Evolutionary conservation across 257 asterid genomes (phyloP).

Genomic region (Catharanthus roseus): DNA sequence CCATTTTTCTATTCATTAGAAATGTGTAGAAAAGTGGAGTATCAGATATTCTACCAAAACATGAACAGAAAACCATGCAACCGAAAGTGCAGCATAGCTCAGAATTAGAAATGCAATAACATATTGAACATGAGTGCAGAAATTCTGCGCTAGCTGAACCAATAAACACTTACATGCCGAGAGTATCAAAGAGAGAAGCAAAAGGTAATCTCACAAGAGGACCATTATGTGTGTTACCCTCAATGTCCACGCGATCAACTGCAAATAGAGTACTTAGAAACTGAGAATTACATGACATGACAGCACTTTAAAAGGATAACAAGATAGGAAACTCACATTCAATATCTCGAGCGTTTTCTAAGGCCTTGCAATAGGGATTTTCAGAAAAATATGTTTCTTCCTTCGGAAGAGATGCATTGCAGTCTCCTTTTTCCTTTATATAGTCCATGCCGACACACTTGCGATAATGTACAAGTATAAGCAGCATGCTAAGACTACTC

Average conservation of each 20-base stretch:
- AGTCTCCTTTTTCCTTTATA: constrained; percentile 46
- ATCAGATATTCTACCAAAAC: neutral
- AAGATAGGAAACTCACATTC: constrained; percentile 54
- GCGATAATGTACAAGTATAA: constrained; percentile 66
- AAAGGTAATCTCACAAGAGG: constrained; percentile 75
- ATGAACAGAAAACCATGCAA: neutral
- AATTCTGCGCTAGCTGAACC: neutral
- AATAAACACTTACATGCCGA: constrained; percentile 69
- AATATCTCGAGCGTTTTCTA: constrained; percentile 74
- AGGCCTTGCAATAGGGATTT: constrained; percentile 81
- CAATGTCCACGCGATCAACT: constrained; percentile 84
- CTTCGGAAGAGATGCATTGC: constrained; percentile 40
- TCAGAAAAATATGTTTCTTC: constrained; percentile 67
- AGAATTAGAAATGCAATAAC: neutral
- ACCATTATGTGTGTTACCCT: constrained; percentile 66
- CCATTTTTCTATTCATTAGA: too few relatives aligned
- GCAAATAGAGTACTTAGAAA: constrained; percentile 37
- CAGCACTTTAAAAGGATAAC: constrained; percentile 15
- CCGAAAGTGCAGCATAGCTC: neutral
- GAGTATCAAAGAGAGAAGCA: constrained; percentile 90
- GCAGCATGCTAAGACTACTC: constrained; percentile 75
- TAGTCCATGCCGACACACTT: constrained; percentile 52
- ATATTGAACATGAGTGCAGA: neutral
- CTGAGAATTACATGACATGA: constrained; percentile 21
- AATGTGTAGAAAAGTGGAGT: too few relatives aligned